Evolutionary conservation across 257 asterid genomes (phyloP), one percentile per base, ranked within the genome.

Genomic region (Solanum bukasovii): DNA sequence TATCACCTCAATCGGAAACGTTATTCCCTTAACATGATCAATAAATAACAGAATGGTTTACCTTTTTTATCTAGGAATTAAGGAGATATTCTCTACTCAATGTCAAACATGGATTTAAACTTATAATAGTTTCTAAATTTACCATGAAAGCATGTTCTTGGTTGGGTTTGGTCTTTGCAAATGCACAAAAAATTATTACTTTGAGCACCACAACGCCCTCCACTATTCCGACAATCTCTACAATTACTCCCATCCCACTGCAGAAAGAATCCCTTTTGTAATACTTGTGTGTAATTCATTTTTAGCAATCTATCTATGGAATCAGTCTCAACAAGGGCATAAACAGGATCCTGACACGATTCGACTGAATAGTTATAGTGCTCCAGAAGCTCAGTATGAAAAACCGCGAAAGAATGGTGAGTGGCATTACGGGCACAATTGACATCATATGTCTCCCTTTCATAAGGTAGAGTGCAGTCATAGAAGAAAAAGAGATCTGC

Each of bases 371-470:
- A 92, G 87, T 93, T 92, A 93, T 87, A 86, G 52, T 90, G 93
- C 72, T 87, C 33, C 11, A 92, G 85, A 59, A 92, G 85, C 59
- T 91, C 92, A 4, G 87, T 87, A 81, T 92, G 94, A 70, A 90
- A 93, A 86, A 91, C 93, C 9, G 94, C 98, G 33, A 94, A 94
- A 40, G 96, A 88, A 89, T 92, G 84, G 74, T 63, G 91, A n/a
- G 90, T 90, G 21, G 77, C 89, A 75, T 90, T 90, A 77, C 90
- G 88, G 49, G 92, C 94, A 83, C 98, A 94, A 59, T 87, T 88
- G 65, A 94, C 91, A 7, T 78, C 31, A 83, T 90, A 93, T 4
- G 90, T 93, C 87, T 71, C 93, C 31, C 84, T 86, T 11, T 83
- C 88, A 33, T 90, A 94, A 9, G 90, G 93, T 13, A 12, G 8